A percentile compares a stretch with the other conserved stretches of the same genome.
Conservation (phyloP, 2,329 filamentous ascomycete species). For the Cladosporium sphaerospermum region DNA sequence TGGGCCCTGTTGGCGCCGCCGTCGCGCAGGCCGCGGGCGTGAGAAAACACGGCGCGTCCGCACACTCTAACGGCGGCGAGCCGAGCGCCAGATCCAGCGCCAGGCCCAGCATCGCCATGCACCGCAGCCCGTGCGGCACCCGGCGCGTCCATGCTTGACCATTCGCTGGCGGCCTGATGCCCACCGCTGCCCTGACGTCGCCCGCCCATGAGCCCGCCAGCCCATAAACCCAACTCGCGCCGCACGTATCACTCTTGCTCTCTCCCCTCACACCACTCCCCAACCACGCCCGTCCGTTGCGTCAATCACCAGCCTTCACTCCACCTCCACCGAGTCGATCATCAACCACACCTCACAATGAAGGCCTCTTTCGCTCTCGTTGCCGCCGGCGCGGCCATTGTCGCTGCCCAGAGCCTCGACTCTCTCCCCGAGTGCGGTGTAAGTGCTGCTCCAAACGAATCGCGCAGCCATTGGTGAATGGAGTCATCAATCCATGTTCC, state of each 20-base stretch:
- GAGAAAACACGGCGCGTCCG: background rate
- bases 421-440: slow-evolving; percentile 31
- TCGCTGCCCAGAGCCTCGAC: slow-evolving; percentile 27
- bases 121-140: too few species aligned
- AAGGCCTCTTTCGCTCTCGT: slow-evolving; percentile 28
- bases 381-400: slow-evolving; percentile 28
- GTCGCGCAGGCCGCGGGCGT: background rate
- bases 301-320: background rate
- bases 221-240: background rate
- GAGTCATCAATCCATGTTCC: background rate
- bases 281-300: background rate
- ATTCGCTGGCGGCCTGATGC: too few species aligned
- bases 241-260: background rate
- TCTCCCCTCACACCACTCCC: background rate
- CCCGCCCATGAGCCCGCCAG: background rate
- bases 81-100: background rate
- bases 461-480: background rate
- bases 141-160: too few species aligned
- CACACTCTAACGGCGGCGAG: background rate
- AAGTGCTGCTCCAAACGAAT: slow-evolving; percentile 16
- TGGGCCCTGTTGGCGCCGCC: background rate
- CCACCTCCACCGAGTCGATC: background rate
- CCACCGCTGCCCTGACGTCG: background rate
- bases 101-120: background rate
- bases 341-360: slow-evolving; percentile 22